Conservation (phyloP, 78 protist genomes). For the Pigoraptor vietnamica region DNA sequence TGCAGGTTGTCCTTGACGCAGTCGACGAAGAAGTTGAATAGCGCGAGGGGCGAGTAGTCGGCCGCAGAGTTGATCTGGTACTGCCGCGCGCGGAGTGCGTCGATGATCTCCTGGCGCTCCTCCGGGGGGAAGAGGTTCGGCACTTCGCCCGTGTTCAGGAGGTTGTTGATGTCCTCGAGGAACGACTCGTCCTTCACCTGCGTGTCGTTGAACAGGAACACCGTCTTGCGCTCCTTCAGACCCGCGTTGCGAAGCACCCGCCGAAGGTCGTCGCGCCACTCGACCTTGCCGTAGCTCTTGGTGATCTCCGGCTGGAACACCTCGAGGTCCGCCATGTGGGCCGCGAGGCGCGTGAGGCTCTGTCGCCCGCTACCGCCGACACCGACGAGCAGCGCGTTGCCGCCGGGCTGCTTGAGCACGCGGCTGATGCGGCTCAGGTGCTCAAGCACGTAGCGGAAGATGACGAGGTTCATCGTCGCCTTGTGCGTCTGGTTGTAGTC, state of each 20-base stretch:
- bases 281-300: conserved; percentile 51
- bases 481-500: conserved; percentile 54
- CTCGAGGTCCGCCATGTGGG: conserved; percentile 60
- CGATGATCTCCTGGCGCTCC: conserved; percentile 55
- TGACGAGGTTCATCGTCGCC: conserved; percentile 65
- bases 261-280: conserved; percentile 72
- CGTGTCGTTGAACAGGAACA: conserved; percentile 83
- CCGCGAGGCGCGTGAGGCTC: conserved; percentile 82
- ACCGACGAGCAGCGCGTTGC: conserved; percentile 90
- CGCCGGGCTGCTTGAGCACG: conserved; percentile 69
- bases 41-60: conserved; percentile 33
- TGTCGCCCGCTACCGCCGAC: conserved; percentile 92
- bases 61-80: conserved; percentile 26
- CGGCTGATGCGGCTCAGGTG: conserved; percentile 80
- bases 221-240: conserved; percentile 45
- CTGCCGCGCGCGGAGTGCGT: conserved; percentile 38
- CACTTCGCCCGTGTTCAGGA: conserved; percentile 84
- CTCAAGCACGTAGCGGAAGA: conserved; percentile 75
- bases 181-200: conserved; percentile 74
- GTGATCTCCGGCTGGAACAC: conserved; percentile 51
- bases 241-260: conserved; percentile 53
- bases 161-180: conserved; percentile 82
- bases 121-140: conserved; percentile 72
- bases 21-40: conserved; percentile 42
- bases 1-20: conserved; percentile 69